Evolutionary conservation across 345 rosid species (phyloP).

Genomic region (Balakata baccata): DNA sequence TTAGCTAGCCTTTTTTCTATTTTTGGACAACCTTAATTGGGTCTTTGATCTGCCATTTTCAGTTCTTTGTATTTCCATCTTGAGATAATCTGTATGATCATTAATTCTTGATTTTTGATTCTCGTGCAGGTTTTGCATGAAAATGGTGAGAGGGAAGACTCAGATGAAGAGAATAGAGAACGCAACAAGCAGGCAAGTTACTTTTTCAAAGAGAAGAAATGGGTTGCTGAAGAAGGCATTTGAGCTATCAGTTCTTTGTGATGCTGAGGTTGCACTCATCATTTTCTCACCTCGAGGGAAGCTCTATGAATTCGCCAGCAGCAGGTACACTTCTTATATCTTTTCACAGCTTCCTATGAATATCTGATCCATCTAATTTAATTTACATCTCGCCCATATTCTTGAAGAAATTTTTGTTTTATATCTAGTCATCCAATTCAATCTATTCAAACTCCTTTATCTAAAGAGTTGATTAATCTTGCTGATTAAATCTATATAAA

Average conservation of each 20-base stretch:
- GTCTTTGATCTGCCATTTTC: conserved; percentile 8
- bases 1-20: conserved; percentile 18
- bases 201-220: conserved; percentile 82
- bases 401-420: background rate
- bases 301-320: conserved; percentile 75
- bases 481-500: background rate
- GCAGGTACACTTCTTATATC: conserved; percentile 37
- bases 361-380: background rate
- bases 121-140: background rate
- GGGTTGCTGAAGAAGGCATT: conserved; percentile 79
- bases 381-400: background rate
- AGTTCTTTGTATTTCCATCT: conserved; percentile 3
- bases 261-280: conserved; percentile 80
- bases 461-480: background rate
- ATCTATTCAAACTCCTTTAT: background rate
- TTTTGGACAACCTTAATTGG: conserved; percentile 28
- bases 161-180: conserved; percentile 93
- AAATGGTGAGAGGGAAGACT: conserved; percentile 81
- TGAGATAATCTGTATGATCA: background rate
- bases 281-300: conserved; percentile 78
- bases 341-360: background rate
- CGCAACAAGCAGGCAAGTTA: conserved; percentile 81
- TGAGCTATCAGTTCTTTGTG: conserved; percentile 82
- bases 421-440: background rate
- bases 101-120: background rate